Base-by-base conservation (phyloP, 75 land plant genomes). In the Pinus tabuliformis region DNA sequence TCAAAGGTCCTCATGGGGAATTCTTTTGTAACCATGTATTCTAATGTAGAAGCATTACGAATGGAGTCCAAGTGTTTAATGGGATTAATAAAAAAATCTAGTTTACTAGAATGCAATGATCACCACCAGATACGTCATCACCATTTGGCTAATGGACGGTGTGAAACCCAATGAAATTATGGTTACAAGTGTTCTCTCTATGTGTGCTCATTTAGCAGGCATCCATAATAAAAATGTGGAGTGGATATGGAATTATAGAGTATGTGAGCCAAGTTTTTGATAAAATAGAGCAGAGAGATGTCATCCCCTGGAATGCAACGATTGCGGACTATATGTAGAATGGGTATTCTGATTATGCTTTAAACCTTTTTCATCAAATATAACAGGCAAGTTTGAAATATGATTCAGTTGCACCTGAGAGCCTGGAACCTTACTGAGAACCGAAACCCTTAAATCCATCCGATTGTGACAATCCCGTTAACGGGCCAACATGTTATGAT, bases 101-200 rank as follows among this genome's bases (percentile, higher is more conserved):
- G 84, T 87, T 62, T 83, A 90, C 0, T 92, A 90, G 90, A 89
- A 81, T 36, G 78, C 91, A 22, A 87, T 92, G 89, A 87, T 92
- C 74, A 79, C 90, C 21, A 56, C 0, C 74, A 87, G 71, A 84
- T 83, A 80, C 87, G 85, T 18, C 26, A 45, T 49, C 76, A 57
- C 49, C 17, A 4, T 42, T 79, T 82, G 17, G 89, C 84, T 16
- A 45, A 58, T 6, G 3, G 65, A 12, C 14, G 68, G 77, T 79
- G 3, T 88, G 56, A 73, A 62, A 56, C 72, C 86, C 54, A 82
- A 76, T 79, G 49, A 68, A 37, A 83, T 86, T 22, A 62, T 82
- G 0, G 76, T 77, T 24, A 75, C 73, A 22, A 80, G 82, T 65
- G 82, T 84, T 76, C 66, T 83, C 13, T 49, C 65, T 52, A 88